These are phyloP conservation scores for Stephania japonica DNA, from an alignment of 164 flowering plant species.

Conservation along the genomic window DNA sequence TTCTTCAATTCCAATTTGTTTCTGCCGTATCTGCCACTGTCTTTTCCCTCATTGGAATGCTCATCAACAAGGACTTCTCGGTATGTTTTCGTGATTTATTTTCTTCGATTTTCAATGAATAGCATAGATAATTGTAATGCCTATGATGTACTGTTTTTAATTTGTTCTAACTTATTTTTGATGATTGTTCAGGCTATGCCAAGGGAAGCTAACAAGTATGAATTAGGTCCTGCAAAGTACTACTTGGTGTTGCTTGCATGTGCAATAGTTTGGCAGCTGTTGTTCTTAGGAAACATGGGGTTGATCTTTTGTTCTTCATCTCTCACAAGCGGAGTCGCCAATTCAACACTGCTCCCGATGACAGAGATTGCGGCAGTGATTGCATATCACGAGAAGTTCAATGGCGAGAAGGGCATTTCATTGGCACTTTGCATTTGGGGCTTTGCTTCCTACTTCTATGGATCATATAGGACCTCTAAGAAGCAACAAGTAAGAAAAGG, in stretches of 20 bases:
- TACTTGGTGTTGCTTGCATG: not conserved
- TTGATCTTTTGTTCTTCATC: slow-evolving; percentile 7
- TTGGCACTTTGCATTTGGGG: slow-evolving; percentile 12
- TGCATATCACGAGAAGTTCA: slow-evolving; percentile 1
- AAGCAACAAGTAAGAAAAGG: not conserved
- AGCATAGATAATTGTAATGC: not conserved
- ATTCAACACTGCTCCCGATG: slow-evolving; percentile 1
- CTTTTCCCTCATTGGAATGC: slow-evolving; percentile 20
- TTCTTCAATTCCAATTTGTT: slow-evolving; percentile 17
- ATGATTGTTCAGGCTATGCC: not conserved
- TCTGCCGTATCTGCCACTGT: slow-evolving; percentile 10
- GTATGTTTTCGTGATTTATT: too few relatives aligned
- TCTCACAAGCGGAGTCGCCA: slow-evolving; percentile 5
- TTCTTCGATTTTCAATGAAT: too few relatives aligned
- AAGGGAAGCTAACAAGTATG: slow-evolving; percentile 3
- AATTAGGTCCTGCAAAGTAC: not conserved
- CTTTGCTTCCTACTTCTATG: slow-evolving; percentile 11
- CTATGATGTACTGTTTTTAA: not conserved
- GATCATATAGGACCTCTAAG: not conserved
- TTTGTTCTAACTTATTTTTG: not conserved
- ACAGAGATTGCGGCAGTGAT: slow-evolving; percentile 5
- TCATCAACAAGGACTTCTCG: slow-evolving; percentile 19
- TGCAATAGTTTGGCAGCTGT: slow-evolving; percentile 6
- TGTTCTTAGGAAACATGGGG: slow-evolving; percentile 6
- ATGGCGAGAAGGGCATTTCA: slow-evolving; percentile 14